These are phyloP conservation scores for Lactuca sativa DNA, from an alignment of 129 eudicot genomes.

Conservation along the genomic window DNA sequence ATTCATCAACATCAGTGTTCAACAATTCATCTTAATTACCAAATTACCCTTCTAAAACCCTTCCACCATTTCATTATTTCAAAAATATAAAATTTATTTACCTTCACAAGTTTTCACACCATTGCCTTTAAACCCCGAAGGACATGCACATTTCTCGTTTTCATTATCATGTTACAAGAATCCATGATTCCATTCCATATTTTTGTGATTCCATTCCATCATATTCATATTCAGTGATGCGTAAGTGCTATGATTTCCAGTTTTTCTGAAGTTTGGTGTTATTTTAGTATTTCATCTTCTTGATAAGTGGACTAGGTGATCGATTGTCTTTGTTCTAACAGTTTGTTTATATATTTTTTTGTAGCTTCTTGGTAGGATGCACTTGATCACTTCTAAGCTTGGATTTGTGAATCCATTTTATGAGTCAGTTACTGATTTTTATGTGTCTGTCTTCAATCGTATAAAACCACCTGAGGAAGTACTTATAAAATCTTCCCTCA, in stretches of 20 bases:
- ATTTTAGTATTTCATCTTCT: no score
- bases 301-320: no score
- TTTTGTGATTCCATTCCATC: no score
- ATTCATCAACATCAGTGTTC: slow-evolving; percentile 60
- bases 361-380: no score
- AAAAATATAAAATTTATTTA: slow-evolving; percentile 3
- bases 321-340: no score
- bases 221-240: no score
- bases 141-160: slow-evolving; percentile 62
- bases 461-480: slow-evolving; percentile 95
- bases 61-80: no score
- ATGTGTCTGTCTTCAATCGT: slow-evolving; percentile 78
- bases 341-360: no score
- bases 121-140: slow-evolving; percentile 67
- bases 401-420: no score
- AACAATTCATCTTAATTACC: not conserved
- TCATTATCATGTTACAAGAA: slow-evolving; percentile 46
- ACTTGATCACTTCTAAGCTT: no score
- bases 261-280: no score
- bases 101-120: slow-evolving; percentile 73
- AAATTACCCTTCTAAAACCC: not conserved
- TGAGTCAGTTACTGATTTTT: slow-evolving; percentile 76
- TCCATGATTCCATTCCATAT: not conserved
- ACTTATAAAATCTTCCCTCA: slow-evolving; percentile 21
- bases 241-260: no score